Evolutionary conservation across 1,284 basidiomycete genomes (phyloP), one percentile per base, ranked within the genome.

Genomic region (Hemileia vastatrix): DNA sequence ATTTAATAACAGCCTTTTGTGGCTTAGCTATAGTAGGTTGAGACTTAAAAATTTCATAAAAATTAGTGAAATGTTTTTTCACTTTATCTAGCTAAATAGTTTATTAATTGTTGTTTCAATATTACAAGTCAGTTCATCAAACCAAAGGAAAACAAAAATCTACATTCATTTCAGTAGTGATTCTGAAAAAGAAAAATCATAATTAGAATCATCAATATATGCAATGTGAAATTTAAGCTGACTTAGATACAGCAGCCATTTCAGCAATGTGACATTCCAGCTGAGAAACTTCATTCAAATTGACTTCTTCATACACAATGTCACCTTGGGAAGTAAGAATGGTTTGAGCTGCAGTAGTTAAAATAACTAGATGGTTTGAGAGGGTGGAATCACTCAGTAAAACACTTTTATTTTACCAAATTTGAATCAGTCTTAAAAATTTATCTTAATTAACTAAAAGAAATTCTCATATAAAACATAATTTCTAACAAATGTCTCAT

Each of bases 1-100:
- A 88, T 69, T 94, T 94, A 82, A 98, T 96, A 63, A 91, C 89
- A 66, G 88, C 87, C 82, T 96, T 96, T 80, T 96, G 92, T 70
- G 92, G 88, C 71, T 91, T 86, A 71, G 87, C 94, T 76, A 98
- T 95, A 67, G 90, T 88, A 1, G 94, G 92, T 77, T 97, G 90
- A 1, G 90, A 86, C 78, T 93, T 94, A 73, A 98, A 90, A 57
- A 97, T 86, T 64, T 88, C 91, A 91, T 93, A 98, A 23, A 98
- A 83, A 76, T 94, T 96, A 67, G 91, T 81, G 58, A 97, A 90
- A 71, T 96, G 90, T 63, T 91, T 88, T 73, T 95, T 90, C 50
- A 95, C 91, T 79, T 95, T 96, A 79, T 95, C 88, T 67, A 96
- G 76, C 66, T 68, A 60, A 19, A n/a, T 18, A 3, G 2, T 11